Percentiles rank a stretch among this genome's conserved stretches.
These are phyloP conservation scores for Clavispora asparagi DNA, from an alignment of 805 yeast genomes.

Conservation along the genomic window DNA sequence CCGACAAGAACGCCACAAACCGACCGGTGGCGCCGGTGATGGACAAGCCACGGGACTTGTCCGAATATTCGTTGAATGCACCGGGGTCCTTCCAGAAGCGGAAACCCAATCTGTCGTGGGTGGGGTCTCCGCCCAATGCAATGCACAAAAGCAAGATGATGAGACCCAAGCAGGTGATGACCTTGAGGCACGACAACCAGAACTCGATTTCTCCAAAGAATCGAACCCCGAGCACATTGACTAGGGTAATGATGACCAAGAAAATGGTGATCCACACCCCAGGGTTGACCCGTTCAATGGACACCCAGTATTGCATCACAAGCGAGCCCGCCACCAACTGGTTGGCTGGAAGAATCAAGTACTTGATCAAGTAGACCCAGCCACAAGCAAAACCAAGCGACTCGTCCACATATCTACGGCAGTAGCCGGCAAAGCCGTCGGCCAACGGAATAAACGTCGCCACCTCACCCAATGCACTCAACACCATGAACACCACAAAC, in stretches of 20 bases:
- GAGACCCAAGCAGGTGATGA: constrained; percentile 60
- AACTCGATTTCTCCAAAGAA: constrained; percentile 44
- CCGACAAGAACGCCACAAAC: constrained; percentile 58
- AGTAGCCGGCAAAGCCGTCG: constrained; percentile 63
- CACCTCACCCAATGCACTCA: constrained; percentile 58
- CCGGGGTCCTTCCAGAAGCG: constrained; percentile 70
- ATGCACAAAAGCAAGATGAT: constrained; percentile 58
- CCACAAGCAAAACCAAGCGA: constrained; percentile 69
- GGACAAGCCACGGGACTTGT: constrained; percentile 29
- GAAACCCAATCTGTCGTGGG: constrained; percentile 68
- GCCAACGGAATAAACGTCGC: constrained; percentile 63
- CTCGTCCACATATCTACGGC: constrained; percentile 59
- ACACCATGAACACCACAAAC: constrained; percentile 52
- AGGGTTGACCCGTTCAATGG: constrained; percentile 41
- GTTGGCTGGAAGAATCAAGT: constrained; percentile 53
- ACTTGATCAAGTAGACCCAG: constrained; percentile 54
- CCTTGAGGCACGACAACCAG: constrained; percentile 61
- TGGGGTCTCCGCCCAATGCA: constrained; percentile 76
- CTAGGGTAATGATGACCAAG: constrained; percentile 34
- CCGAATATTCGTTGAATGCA: constrained; percentile 49
- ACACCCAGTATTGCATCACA: constrained; percentile 50
- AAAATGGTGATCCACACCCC: constrained; percentile 43
- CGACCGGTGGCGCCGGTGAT: constrained; percentile 45
- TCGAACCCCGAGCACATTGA: constrained; percentile 47
- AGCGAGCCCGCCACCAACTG: constrained; percentile 61